Base-by-base conservation (phyloP, 192 early-diverging fungal species). In the Cetraspora pellucida region DNA sequence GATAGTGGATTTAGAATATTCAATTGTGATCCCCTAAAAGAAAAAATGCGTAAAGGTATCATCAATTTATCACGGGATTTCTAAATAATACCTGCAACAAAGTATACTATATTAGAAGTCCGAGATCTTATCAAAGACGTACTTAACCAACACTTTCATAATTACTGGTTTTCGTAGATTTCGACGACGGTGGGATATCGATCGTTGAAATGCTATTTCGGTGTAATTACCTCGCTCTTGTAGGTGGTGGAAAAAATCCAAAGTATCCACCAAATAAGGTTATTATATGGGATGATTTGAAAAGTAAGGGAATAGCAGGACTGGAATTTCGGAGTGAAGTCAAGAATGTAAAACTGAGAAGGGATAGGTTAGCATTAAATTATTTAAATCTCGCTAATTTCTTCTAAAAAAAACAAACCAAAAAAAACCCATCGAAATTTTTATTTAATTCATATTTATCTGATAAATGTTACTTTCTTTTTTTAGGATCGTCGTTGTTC, bases 241-340 rank as follows among this genome's bases (percentile, higher is more conserved):
- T 96, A 14, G 94, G 93, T 31, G 93, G 93, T 2, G 94, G 94
- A 14, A 87, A 90, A 71, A 92, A 94, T 72, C 94, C 95, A 55
- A 87, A 88, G 77, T 93, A 92, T 66, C 90, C 93, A n/a, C 93
- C 93, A 10, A 95, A 93, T 82, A 91, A 91, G 61, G 95, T 94
- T 16, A 89, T 93, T 55, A 89, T 97, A 61, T 97, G 93, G 88
- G 96, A 97, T 73, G 93, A 94, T 73, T 85, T 87, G 10, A 90
- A 88, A 79, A 86, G 84, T 50, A 89, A 88, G 70, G 84, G 89
- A 5, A 87, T 95, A 16, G 82, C 89, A 5, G 91, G 93, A 80
- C 81, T 95, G 19, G 93, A 94, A 79, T 94, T 94, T 72, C 85
- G 88, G 77, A 91, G 87, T 9, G 91, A 95, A 64, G 92, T 97